phyloP scores from a whole-genome alignment of 1,284 basidiomycete species.

The Cryptococcus sp. region DNA sequence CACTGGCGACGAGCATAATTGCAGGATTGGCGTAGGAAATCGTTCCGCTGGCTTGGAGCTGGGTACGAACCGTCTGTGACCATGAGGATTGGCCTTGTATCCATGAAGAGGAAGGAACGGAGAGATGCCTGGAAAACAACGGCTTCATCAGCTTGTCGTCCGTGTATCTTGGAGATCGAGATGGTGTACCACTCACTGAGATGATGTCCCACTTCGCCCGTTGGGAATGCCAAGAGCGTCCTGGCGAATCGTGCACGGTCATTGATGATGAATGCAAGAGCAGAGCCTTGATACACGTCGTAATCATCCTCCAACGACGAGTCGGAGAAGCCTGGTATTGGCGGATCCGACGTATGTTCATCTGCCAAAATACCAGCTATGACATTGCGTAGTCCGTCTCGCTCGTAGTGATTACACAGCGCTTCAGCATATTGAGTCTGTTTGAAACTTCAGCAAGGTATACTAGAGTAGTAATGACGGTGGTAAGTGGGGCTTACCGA shows the following conservation, averaged over 20 bases:
- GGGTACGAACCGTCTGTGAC: conserved; percentile 19
- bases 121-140: conserved; percentile 26
- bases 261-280: conserved; percentile 20
- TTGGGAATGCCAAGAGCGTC: conserved; percentile 29
- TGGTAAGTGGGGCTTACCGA: neutral
- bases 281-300: conserved; percentile 21
- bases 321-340: conserved; percentile 10
- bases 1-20: conserved; percentile 26
- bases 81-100: conserved; percentile 3
- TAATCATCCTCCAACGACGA: conserved; percentile 6
- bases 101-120: conserved; percentile 25
- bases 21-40: conserved; percentile 35
- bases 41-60: conserved; percentile 13
- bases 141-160: neutral
- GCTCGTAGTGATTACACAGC: conserved; percentile 16
- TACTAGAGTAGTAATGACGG: neutral
- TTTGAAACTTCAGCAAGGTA: neutral
- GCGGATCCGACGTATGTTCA: conserved; percentile 1
- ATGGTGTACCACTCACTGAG: no score
- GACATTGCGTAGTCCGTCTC: conserved; percentile 15
- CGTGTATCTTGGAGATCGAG: no score
- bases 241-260: conserved; percentile 18
- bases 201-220: conserved; percentile 33
- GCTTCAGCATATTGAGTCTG: conserved; percentile 19
- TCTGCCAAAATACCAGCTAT: conserved; percentile 10